These are phyloP conservation scores for Sungouiella thailandica DNA, from an alignment of 805 yeast species.

Conservation along the genomic window DNA sequence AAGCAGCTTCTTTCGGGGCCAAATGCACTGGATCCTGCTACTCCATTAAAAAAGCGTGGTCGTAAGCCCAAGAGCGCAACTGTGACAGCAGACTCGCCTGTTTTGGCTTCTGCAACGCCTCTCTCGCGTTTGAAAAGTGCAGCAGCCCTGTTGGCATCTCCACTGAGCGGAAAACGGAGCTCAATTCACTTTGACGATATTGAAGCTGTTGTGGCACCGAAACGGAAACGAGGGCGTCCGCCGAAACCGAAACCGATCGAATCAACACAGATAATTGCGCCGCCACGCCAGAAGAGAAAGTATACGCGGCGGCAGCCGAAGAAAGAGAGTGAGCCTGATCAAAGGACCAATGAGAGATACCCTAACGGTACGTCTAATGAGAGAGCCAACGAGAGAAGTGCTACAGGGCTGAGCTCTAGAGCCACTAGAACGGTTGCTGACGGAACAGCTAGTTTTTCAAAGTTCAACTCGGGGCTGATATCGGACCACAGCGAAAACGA, in stretches of 20 bases:
- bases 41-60: constrained; percentile 1
- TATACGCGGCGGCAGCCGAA: too few relatives aligned
- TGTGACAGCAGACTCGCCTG: constrained; percentile 7
- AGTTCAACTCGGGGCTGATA: too few relatives aligned
- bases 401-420: constrained; percentile 2
- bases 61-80: constrained; percentile 2
- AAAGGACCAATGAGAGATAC: too few relatives aligned
- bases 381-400: not conserved
- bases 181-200: constrained; percentile 9
- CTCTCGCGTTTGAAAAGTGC: constrained; percentile 12
- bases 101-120: constrained; percentile 12
- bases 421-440: too few relatives aligned
- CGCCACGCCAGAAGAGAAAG: too few relatives aligned
- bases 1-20: constrained; percentile 13
- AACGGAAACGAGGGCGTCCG: not conserved
- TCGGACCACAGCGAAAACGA: constrained; percentile 16
- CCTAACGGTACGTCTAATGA: not conserved
- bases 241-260: not conserved
- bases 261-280: too few relatives aligned
- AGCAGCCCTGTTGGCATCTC: constrained; percentile 8
- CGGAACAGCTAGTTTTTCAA: too few relatives aligned
- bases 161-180: constrained; percentile 3
- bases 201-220: constrained; percentile 3
- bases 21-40: not conserved
- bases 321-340: too few relatives aligned